Evolutionary conservation across 768 basidiomycete species (phyloP).

Genomic region (Suillus paluster): DNA sequence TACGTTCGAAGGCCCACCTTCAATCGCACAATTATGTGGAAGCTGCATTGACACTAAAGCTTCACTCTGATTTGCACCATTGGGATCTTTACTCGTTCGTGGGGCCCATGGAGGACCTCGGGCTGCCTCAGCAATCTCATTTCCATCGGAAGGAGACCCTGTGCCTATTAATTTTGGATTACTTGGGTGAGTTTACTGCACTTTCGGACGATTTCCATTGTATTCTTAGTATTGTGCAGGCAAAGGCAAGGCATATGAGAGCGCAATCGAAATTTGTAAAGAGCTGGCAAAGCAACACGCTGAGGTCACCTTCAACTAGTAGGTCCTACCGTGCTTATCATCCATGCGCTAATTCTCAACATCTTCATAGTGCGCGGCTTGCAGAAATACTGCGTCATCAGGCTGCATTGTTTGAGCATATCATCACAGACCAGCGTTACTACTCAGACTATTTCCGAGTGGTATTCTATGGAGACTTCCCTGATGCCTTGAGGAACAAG

Average conservation of each 20-base stretch:
- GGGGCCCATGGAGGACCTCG: conserved; percentile 87
- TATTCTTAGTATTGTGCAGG: conserved; percentile 47
- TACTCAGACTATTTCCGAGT: conserved; percentile 95
- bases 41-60: conserved; percentile 89
- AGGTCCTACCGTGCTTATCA: conserved; percentile 33
- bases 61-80: conserved; percentile 91
- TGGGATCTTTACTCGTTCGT: conserved; percentile 87
- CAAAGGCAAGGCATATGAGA: conserved; percentile 98
- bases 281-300: conserved; percentile 90
- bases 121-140: conserved; percentile 89
- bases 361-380: conserved; percentile 63
- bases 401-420: conserved; percentile 86
- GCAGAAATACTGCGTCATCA: conserved; percentile 88
- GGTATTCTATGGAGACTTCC: conserved; percentile 92
- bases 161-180: conserved; percentile 90
- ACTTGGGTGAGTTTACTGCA: conserved; percentile 63
- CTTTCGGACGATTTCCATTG: conserved; percentile 4
- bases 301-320: conserved; percentile 92
- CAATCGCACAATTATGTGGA: conserved; percentile 91
- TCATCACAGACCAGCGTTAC: conserved; percentile 80
- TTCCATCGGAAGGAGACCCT: conserved; percentile 95
- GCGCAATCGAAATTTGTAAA: conserved; percentile 90
- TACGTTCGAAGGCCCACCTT: conserved; percentile 69
- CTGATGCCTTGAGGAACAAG: conserved; percentile 81
- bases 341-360: conserved; percentile 14